Base-by-base conservation (phyloP, 306 rosid species). In the Vigna unguiculata region DNA sequence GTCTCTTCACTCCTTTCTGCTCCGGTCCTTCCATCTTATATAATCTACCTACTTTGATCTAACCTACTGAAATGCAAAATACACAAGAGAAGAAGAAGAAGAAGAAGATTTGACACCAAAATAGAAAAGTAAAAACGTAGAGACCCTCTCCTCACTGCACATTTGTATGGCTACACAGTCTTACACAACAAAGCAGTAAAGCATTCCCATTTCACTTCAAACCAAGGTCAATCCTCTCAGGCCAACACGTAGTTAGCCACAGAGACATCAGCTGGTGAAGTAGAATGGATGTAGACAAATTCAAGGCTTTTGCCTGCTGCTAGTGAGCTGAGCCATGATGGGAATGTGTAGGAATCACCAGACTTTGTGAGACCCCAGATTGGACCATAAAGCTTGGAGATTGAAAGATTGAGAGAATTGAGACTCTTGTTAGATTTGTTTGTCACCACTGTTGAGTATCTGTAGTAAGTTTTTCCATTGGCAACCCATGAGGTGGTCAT, bases 1-100 rank as follows among this genome's bases (percentile, higher is more conserved):
- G 93, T 91, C 99, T 88, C 99, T 84, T 95, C 99, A 68, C 99
- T 84, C 97, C 97, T 87, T 92, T 95, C 97, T 76, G 72, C 87
- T 83, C 86, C 97, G 83, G 74, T 82, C 73, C 83, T 84, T 81
- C 83, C 72, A 85, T 81, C 93, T 88, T 90, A 84, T 85, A 87
- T 83, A 52, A 30, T 75, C 87, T 73, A 73, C 61, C 80, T 82
- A 87, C 69, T 82, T 80, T 83, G 47, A 55, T 76, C 89, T 82
- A 85, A 74, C 78, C 77, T 86, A 85, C 63, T 51, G 83, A 80
- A 77, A 84, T 64, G 72, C 86, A 82, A 92, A 84, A 79, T 84
- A 87, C 82, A 85, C 90, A 83, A 71, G 83, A 71, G 77, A 76
- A 72, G 69, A 51, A 48, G 32, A 52, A 71, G 77, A 76, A 72